Base-by-base conservation (phyloP, 1,284 basidiomycete species). In the Peniophora sp. region DNA sequence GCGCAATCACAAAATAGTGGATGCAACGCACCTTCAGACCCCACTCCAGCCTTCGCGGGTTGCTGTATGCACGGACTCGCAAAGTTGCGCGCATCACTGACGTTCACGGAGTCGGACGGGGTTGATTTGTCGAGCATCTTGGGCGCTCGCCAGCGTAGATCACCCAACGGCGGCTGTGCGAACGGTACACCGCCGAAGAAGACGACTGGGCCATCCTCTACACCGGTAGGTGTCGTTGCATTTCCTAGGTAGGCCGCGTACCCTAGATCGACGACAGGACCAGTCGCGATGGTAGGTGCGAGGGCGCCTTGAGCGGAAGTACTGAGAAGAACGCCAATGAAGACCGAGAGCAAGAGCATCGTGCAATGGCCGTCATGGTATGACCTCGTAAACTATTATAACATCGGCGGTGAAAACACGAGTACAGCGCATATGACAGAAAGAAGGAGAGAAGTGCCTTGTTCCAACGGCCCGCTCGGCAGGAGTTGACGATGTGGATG, bases 151-250 rank as follows among this genome's bases (percentile, higher is more conserved):
- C 75, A 81, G 10, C 78, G 69, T 47, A 71, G 62, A 22, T 74
- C 60, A 5, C 74, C 78, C n/a, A 79, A 48, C 1, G 79, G 79
- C 22, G 78, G 73, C 53, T 80, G 72, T 20, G 75, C 78, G 56
- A 78, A 79, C 0, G 74, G 78, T 51, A 80, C 68, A 1, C 74
- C 75, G 18, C 78, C 64, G 55, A 69, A 75, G 57, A 74, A 74
- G 5, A 67, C 62, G 6, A 74, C 72, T n/a, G 68, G 59, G 1
- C 65, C 63, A 43, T 67, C 62, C 3, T 46, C 44, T 14, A 63
- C 48, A 9, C 71, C 72, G 11, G 66, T 54, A 5, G 72, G 70
- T 6, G 70, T 64, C 0, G 71, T 71, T 3, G 65, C 58, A 48
- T 74, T 74, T 22, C 73, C 72, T 6, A 65, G 65, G 53, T 64